These are phyloP conservation scores for Hypomontagnella monticulosa DNA, from an alignment of 495 filamentous ascomycete species.

Conservation along the genomic window DNA sequence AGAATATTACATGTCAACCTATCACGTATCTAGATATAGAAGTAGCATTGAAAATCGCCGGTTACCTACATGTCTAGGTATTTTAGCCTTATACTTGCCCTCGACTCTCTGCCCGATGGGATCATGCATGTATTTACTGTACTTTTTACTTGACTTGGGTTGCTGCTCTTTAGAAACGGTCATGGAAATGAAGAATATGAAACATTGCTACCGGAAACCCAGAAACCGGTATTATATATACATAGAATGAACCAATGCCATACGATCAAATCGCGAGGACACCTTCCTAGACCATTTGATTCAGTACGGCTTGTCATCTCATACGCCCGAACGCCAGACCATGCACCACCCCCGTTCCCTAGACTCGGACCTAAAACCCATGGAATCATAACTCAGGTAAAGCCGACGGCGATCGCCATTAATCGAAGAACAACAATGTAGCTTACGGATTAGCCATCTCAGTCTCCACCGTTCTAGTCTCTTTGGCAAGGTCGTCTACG, in stretches of 20 bases:
- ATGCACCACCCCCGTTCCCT: constrained; percentile 10
- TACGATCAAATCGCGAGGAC: not conserved
- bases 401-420: not conserved
- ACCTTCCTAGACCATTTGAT: not conserved
- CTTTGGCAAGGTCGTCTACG: constrained; percentile 58
- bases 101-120: too few species aligned
- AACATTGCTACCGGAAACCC: not conserved
- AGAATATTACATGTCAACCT: too few species aligned
- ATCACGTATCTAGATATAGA: too few species aligned
- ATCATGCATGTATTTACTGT: too few species aligned
- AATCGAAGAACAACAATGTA: not conserved
- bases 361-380: constrained; percentile 1
- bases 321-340: constrained; percentile 35
- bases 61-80: too few species aligned
- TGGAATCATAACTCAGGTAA: constrained; percentile 9
- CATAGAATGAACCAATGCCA: not conserved
- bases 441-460: constrained; percentile 47
- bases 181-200: too few species aligned
- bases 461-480: constrained; percentile 59
- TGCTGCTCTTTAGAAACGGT: too few species aligned
- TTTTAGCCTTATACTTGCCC: too few species aligned
- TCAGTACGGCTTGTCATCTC: not conserved
- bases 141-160: too few species aligned
- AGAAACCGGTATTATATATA: constrained; percentile 2
- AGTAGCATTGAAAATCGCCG: too few species aligned